Evolutionary conservation across 768 basidiomycete genomes (phyloP).

Genomic region (Phylloporus arenicola): DNA sequence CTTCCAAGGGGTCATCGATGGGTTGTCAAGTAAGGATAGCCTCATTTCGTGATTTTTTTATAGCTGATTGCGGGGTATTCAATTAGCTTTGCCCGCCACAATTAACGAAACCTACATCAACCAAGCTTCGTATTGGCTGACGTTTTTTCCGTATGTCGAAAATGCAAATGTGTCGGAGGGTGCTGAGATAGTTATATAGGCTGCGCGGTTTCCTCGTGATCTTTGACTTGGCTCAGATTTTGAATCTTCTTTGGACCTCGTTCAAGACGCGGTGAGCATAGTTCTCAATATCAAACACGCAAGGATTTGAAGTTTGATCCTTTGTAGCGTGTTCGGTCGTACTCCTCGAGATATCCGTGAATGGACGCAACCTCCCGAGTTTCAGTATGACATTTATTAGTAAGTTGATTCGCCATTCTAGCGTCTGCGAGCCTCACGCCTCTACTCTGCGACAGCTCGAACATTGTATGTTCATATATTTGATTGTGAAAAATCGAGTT

Average conservation of each 20-base stretch:
- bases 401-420: conserved; percentile 34
- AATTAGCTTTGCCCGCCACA: conserved; percentile 62
- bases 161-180: not conserved
- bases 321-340: conserved; percentile 66
- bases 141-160: conserved; percentile 80
- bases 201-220: conserved; percentile 91
- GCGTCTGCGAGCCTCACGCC: conserved; percentile 1
- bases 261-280: conserved; percentile 68
- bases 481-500: not conserved
- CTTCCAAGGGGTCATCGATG: conserved; percentile 41
- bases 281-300: not conserved
- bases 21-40: conserved; percentile 36
- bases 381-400: conserved; percentile 84
- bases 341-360: conserved; percentile 88
- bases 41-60: not conserved
- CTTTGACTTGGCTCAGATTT: conserved; percentile 92
- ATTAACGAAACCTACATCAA: conserved; percentile 89
- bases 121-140: conserved; percentile 89
- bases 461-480: conserved; percentile 40
- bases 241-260: conserved; percentile 84
- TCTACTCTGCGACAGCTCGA: conserved; percentile 36
- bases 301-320: not conserved
- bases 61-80: conserved; percentile 1
- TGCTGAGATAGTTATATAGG: conserved; percentile 33
- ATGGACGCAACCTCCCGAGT: conserved; percentile 87